Base-by-base conservation (phyloP, 768 basidiomycete genomes). In the Suillus variegatus region DNA sequence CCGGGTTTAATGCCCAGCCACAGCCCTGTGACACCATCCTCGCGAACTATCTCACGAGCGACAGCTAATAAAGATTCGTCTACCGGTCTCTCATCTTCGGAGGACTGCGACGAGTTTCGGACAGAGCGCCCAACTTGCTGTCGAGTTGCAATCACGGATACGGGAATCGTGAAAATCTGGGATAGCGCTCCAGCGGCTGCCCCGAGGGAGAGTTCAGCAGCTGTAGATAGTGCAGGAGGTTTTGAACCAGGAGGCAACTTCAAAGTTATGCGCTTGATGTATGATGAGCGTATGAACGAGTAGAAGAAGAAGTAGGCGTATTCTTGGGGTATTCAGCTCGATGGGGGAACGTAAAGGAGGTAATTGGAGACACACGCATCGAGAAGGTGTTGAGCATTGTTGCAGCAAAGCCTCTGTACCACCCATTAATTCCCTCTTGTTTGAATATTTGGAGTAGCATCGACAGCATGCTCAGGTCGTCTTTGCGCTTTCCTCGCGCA, bases 271-370 rank as follows among this genome's bases (percentile, higher is more conserved):
- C 93, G 86, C 72, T 87, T 89, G 70, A 92, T 86, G 78, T 95
- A 95, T 6, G 91, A 84, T 25, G 84, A 87, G 69, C 97, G 87
- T 32, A 99, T 91, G 76, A 95, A 83, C 25, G 95, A 92, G 76
- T 99, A 98, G 82, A 97, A 99, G 85, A 97, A 99, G 84, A 99
- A 99, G 81, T 99, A 99, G 32, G 97, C 97, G 74, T 96, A 98
- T 87, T 97, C 96, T 97, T 40, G 4, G n/a, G 32, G n/a, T 56
- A 38, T 46, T 28, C 40, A 66, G 18, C 40, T 60, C 40, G n/a
- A 38, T 28, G 32, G 44, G 44, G 40, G 10, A 36, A 25, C 18
- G 12, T 38, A 54, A 52, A 43, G 3, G 13, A 41, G 7, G 40
- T 25, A 6, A 68, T 70, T 66, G 49, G 36, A 47, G 28, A 86